Percentiles rank a stretch among this genome's conserved stretches.
Evolutionary conservation across 805 yeast species (phyloP).

Genomic region (Saccharomyces jurei): DNA sequence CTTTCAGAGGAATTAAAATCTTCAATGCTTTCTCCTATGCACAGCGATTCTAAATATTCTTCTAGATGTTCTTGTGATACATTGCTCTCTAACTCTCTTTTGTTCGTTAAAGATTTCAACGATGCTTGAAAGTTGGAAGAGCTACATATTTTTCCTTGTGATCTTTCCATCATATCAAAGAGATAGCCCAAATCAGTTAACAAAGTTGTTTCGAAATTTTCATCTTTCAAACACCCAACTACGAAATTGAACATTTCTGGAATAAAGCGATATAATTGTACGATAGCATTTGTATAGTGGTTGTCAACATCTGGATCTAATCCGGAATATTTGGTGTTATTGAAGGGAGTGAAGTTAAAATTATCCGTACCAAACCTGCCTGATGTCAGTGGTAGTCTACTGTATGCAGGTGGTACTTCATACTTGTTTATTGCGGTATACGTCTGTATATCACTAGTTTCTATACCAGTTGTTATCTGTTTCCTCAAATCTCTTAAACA

Average conservation of each 20-base stretch:
- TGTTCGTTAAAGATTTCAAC: constrained; percentile 34
- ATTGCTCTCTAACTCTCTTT: background rate
- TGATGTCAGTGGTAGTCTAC: constrained; percentile 67
- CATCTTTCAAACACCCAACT: constrained; percentile 46
- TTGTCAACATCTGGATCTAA: constrained; percentile 82
- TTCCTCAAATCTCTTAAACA: constrained; percentile 29
- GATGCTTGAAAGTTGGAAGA: constrained; percentile 69
- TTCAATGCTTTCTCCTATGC: background rate
- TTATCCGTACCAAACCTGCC: constrained; percentile 89
- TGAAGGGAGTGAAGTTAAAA: constrained; percentile 83
- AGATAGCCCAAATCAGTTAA: constrained; percentile 80
- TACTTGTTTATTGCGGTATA: constrained; percentile 28
- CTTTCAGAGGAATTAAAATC: background rate
- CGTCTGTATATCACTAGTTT: constrained; percentile 16
- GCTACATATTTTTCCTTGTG: constrained; percentile 69
- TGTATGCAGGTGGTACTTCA: constrained; percentile 64
- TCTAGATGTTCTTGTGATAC: background rate
- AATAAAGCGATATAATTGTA: constrained; percentile 73
- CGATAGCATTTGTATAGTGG: constrained; percentile 64
- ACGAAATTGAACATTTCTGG: constrained; percentile 65
- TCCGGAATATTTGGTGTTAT: constrained; percentile 67
- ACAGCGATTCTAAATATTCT: background rate
- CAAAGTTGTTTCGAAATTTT: constrained; percentile 39
- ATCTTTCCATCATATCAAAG: constrained; percentile 83
- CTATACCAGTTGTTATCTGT: constrained; percentile 8